A percentile compares a stretch with the other conserved stretches of the same genome.
Evolutionary conservation across 768 basidiomycete species (phyloP).

Genomic region (Rhodotorula toruloides): DNA sequence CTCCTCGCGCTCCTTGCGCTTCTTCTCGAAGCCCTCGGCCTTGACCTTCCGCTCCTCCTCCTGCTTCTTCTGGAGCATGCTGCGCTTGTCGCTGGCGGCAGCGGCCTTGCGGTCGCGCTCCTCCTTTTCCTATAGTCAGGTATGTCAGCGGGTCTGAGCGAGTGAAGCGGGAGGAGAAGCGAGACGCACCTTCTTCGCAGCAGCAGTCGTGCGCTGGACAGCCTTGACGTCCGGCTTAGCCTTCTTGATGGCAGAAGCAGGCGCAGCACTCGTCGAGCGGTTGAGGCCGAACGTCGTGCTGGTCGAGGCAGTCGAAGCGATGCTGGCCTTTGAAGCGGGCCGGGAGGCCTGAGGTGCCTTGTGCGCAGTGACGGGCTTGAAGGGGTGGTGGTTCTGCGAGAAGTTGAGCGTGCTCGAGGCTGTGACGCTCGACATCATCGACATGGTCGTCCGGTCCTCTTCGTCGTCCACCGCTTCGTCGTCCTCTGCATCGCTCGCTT

Average conservation of each 20-base stretch:
- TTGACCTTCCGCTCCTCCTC: conserved; percentile 72
- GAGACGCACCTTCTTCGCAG: conserved; percentile 74
- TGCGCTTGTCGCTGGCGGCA: conserved; percentile 68
- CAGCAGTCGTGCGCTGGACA: conserved; percentile 70
- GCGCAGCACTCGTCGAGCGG: conserved; percentile 56
- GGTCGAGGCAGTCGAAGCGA: conserved; percentile 58
- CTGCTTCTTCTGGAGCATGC: conserved; percentile 67
- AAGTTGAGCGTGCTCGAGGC: conserved; percentile 12
- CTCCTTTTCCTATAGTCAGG: conserved; percentile 68
- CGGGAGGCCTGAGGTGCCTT: conserved; percentile 6
- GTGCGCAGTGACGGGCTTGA: conserved; percentile 26
- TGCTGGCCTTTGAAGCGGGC: conserved; percentile 18
- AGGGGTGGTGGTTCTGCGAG: conserved; percentile 10
- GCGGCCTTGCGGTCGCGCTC: conserved; percentile 70
- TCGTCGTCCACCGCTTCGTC: conserved; percentile 15
- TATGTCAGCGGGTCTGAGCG: not conserved
- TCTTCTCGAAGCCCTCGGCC: conserved; percentile 46
- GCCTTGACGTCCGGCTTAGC: conserved; percentile 72
- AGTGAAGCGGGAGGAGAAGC: not conserved
- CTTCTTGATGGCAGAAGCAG: conserved; percentile 59
- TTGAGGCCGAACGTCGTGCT: conserved; percentile 59
- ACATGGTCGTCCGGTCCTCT: conserved; percentile 21
- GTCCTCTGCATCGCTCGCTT: conserved; percentile 8
- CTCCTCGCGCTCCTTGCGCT: conserved; percentile 36
- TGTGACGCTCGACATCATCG: conserved; percentile 9